Evolutionary conservation across 371 early-diverging fungal genomes (phyloP), one percentile per base, ranked within the genome.

Genomic region (Mucor piriformis): DNA sequence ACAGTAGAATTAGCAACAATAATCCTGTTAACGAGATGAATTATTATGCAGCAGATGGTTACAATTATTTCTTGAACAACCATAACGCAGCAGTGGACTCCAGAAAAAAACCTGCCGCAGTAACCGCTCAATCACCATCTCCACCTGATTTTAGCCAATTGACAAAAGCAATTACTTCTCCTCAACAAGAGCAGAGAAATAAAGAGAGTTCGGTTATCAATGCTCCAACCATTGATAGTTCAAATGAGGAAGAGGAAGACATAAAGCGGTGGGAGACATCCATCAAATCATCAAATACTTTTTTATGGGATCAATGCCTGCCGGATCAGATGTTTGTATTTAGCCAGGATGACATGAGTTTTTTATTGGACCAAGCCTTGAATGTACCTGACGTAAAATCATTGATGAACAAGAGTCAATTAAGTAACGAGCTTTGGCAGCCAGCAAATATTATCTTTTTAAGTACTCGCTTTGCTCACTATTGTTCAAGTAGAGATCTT

Each of bases 251-350:
- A 13, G 77, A 71, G 20, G 65, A 67, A 37, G 56, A 62, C 48
- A 33, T 68, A 16, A 43, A 54, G 1, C 40, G 46, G 42, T 79
- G 72, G 63, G 65, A 66, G 20, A 54, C 42, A 8, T 57, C 49
- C 5, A 51, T 77, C 20, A 63, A 62, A 32, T 66, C 70, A 0
- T 52, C 67, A 29, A 70, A 73, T 18, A 81, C 80, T 21, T 93
- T 93, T 73, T 73, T 83, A 23, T 94, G 89, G 90, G 82, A 86
- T 37, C 74, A 68, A 27, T 90, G 93, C 67, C 75, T 80, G 35
- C 85, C 84, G 6, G 90, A 92, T 70, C 95, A 93, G 68, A 94
- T 94, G 94, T 86, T 93, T 75, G 96, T 94, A 8, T 92, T 95
- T 70, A 84, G 87, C 34, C 78, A 75, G 29, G 74, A 72, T 10